Percentiles rank a stretch among this genome's conserved stretches.
Conservation (phyloP, 768 basidiomycete species). For the Boletus subparvulus region DNA sequence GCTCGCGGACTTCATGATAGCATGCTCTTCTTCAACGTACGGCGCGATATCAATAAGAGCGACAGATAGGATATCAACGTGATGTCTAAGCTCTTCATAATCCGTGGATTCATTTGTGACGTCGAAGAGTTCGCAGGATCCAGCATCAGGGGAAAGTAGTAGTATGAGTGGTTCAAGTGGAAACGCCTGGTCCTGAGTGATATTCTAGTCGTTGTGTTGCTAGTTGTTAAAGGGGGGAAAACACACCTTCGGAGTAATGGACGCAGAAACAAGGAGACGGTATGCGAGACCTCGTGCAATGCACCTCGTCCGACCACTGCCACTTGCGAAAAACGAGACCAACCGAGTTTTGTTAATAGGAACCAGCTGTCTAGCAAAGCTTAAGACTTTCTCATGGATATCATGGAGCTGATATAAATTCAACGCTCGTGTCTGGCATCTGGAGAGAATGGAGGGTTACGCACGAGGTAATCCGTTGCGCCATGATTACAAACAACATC, state of each 20-base stretch:
- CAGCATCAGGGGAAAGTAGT: conserved; percentile 47
- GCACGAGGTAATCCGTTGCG: conserved; percentile 35
- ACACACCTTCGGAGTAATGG: conserved; percentile 15
- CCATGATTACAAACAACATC: conserved; percentile 43
- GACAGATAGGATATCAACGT: conserved; percentile 55
- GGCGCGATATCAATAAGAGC: conserved; percentile 58
- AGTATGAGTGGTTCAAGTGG: conserved; percentile 50
- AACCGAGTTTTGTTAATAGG: conserved; percentile 52
- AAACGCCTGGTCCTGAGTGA: conserved; percentile 46
- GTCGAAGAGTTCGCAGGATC: conserved; percentile 49
- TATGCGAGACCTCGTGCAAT: conserved; percentile 62
- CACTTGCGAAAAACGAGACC: conserved; percentile 50
- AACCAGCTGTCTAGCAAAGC: conserved; percentile 39
- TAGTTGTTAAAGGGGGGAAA: background rate
- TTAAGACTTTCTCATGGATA: conserved; percentile 46
- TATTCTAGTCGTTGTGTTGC: background rate
- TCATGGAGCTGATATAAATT: conserved; percentile 43
- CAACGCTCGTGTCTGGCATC: background rate
- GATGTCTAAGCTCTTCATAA: conserved; percentile 57
- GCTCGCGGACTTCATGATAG: conserved; percentile 7
- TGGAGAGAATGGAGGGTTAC: conserved; percentile 2
- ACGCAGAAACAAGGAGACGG: conserved; percentile 19
- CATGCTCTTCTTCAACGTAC: conserved; percentile 52
- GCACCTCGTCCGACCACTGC: conserved; percentile 48
- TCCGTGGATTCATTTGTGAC: conserved; percentile 53